Evolutionary conservation across 2,329 filamentous ascomycete species (phyloP).

Genomic region (Penicillium sp.): DNA sequence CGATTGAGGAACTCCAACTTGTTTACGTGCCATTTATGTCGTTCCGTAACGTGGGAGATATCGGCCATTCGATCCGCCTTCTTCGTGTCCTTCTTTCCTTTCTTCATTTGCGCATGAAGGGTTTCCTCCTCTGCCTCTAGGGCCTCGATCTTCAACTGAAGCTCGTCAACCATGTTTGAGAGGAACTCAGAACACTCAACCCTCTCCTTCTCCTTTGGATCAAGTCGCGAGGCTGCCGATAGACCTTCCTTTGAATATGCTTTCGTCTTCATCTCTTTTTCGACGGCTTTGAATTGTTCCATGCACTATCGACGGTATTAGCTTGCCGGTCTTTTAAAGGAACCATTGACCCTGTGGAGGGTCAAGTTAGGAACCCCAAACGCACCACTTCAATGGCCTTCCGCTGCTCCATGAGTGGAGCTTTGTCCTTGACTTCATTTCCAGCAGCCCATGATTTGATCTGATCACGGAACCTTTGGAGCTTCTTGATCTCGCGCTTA

Average conservation of each 20-base stretch:
- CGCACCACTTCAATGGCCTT: conserved; percentile 91
- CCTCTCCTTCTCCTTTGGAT: conserved; percentile 96
- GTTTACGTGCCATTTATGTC: conserved; percentile 91
- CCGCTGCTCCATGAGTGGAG: conserved; percentile 82
- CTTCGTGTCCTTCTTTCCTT: conserved; percentile 74
- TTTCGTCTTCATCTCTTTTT: conserved; percentile 99
- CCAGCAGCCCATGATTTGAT: conserved; percentile 99
- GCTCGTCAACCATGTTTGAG: conserved; percentile 75
- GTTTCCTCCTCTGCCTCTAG: conserved; percentile 82
- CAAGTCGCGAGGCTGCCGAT: conserved; percentile 80
- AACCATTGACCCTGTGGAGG: background rate
- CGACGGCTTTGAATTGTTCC: conserved; percentile 99
- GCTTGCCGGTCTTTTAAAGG: conserved; percentile 8
- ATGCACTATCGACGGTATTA: conserved; percentile 48
- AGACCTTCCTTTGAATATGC: conserved; percentile 97
- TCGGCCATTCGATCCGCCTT: conserved; percentile 83
- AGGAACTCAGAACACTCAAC: conserved; percentile 80
- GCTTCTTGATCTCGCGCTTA: conserved; percentile 99
- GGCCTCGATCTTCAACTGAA: conserved; percentile 85
- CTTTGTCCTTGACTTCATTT: conserved; percentile 99
- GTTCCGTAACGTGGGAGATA: conserved; percentile 73
- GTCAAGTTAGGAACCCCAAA: background rate
- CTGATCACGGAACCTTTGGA: conserved; percentile 91
- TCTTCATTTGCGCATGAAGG: conserved; percentile 83
- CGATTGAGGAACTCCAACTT: conserved; percentile 86